Evolutionary conservation across 768 basidiomycete species (phyloP).

Genomic region (Boletus speciosus): DNA sequence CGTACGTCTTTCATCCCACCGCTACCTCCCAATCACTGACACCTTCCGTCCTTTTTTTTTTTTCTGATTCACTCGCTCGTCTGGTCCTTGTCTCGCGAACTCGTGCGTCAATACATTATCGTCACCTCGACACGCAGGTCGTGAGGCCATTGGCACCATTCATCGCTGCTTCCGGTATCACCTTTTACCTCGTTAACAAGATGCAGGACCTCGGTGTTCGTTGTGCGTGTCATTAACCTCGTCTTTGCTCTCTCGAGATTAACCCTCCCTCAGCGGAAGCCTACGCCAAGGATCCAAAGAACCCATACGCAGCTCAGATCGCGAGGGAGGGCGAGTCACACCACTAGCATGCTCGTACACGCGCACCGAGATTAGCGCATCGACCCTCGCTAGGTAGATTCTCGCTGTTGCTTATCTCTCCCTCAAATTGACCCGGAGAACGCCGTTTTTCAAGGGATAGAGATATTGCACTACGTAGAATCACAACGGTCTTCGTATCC

Average conservation of each 20-base stretch:
- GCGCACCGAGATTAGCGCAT: neutral
- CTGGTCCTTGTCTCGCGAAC: neutral
- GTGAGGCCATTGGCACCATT: constrained; percentile 78
- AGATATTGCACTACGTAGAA: constrained; percentile 19
- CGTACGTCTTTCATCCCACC: constrained; percentile 11
- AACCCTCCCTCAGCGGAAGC: constrained; percentile 46
- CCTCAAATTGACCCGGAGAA: neutral
- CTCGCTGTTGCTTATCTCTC: neutral
- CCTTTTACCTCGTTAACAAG: constrained; percentile 63
- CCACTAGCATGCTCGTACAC: constrained; percentile 24
- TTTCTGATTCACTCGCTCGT: neutral
- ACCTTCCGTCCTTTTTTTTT: neutral
- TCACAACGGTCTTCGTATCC: constrained; percentile 5
- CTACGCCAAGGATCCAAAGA: constrained; percentile 73
- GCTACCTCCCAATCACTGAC: neutral
- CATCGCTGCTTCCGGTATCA: constrained; percentile 60
- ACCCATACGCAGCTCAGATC: constrained; percentile 78
- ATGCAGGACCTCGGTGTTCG: constrained; percentile 67
- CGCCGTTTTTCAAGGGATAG: constrained; percentile 3
- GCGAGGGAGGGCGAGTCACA: constrained; percentile 58
- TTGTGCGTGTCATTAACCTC: constrained; percentile 48
- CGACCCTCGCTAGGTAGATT: constrained; percentile 5
- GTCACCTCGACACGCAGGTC: constrained; percentile 43
- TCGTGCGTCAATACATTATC: neutral
- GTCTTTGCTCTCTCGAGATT: neutral